These are phyloP conservation scores for Spinellus fusiger DNA, from an alignment of 192 early-diverging fungal genomes.

Conservation along the genomic window DNA sequence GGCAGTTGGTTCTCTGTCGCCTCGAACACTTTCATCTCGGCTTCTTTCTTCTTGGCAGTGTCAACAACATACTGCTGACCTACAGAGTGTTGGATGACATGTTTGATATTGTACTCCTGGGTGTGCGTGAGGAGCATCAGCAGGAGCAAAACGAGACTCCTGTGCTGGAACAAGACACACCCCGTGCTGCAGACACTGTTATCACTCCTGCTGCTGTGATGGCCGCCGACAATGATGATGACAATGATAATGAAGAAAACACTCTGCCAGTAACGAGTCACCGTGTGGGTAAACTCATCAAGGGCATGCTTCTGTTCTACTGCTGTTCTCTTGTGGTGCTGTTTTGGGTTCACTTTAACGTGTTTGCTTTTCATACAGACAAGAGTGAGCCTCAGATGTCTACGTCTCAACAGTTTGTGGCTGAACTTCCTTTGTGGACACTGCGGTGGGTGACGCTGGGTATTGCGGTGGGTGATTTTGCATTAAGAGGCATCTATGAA, in stretches of 20 bases:
- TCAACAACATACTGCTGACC: constrained; percentile 45
- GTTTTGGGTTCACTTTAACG: constrained; percentile 54
- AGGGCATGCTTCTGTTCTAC: constrained; percentile 35
- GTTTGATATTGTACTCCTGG: constrained; percentile 43
- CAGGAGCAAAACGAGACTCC: not conserved
- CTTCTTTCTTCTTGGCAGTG: constrained; percentile 50
- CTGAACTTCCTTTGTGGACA: constrained; percentile 48
- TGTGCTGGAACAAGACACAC: no score
- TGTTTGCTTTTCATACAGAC: constrained; percentile 42
- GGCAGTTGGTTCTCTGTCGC: constrained; percentile 40
- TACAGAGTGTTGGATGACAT: constrained; percentile 49
- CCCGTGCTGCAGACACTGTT: not conserved
- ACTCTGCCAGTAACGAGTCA: not conserved
- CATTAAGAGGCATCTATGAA: constrained; percentile 17
- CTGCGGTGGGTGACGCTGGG: constrained; percentile 52
- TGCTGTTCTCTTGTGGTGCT: constrained; percentile 36
- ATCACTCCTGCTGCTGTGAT: not conserved
- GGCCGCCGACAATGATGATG: not conserved
- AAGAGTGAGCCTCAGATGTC: constrained; percentile 6
- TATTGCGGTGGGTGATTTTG: constrained; percentile 46
- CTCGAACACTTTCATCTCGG: constrained; percentile 51
- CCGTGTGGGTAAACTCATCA: constrained; percentile 18
- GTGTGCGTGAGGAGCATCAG: not conserved
- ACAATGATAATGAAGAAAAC: not conserved
- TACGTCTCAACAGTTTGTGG: constrained; percentile 40